These are phyloP conservation scores for Microglena sp. DNA, from an alignment of 139 green algal genomes.

Conservation along the genomic window DNA sequence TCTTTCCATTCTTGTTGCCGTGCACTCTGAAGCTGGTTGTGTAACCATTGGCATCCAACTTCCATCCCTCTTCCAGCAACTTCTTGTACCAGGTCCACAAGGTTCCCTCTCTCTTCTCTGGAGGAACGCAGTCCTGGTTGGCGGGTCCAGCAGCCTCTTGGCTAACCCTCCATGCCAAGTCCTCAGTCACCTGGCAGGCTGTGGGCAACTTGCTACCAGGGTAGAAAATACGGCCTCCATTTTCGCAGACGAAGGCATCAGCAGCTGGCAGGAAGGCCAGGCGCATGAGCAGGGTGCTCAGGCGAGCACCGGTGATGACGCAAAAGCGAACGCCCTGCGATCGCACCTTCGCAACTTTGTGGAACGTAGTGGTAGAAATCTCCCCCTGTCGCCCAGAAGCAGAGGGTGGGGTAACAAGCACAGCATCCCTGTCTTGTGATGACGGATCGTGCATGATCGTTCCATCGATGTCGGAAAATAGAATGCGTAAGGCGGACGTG, in stretches of 20 bases:
- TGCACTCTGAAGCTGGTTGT: constrained; percentile 54
- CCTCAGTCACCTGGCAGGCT: constrained; percentile 49
- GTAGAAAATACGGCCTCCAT: constrained; percentile 68
- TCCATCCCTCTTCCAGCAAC: constrained; percentile 37
- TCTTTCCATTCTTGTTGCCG: constrained; percentile 30
- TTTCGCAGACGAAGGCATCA: constrained; percentile 69
- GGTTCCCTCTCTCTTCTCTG: constrained; percentile 28
- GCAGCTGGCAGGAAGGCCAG: constrained; percentile 62
- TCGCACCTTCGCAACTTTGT: constrained; percentile 25
- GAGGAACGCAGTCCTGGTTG: constrained; percentile 34
- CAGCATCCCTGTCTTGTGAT: background rate
- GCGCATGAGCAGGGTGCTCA: constrained; percentile 62
- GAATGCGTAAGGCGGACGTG: too few relatives aligned
- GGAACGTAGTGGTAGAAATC: constrained; percentile 28
- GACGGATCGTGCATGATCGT: constrained; percentile 35
- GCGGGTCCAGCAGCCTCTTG: constrained; percentile 34
- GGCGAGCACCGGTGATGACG: constrained; percentile 45
- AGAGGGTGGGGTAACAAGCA: constrained; percentile 38
- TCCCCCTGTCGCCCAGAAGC: constrained; percentile 36
- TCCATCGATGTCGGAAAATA: constrained; percentile 58
- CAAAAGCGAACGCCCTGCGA: constrained; percentile 25
- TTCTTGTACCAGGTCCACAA: constrained; percentile 62
- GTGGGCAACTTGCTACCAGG: constrained; percentile 17
- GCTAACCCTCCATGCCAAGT: constrained; percentile 41
- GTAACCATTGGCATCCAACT: constrained; percentile 55